Conservation (phyloP, 192 early-diverging fungal genomes). For the Entomortierella parvispora region DNA sequence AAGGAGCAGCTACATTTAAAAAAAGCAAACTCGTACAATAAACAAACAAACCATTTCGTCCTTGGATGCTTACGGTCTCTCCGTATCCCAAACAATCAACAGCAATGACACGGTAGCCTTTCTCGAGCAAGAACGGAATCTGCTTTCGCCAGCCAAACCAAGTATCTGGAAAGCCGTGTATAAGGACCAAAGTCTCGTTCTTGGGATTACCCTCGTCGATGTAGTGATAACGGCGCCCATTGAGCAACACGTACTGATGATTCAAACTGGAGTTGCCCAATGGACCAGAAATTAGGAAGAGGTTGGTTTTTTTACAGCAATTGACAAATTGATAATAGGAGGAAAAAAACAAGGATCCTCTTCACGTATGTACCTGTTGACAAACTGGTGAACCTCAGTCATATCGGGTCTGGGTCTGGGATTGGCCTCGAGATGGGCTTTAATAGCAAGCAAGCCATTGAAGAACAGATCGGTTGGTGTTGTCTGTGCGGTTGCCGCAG, state of each 20-base stretch:
- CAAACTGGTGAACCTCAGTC: too few species aligned
- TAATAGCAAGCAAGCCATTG: too few species aligned
- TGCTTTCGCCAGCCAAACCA: constrained; percentile 54
- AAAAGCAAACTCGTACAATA: not conserved
- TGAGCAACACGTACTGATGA: constrained; percentile 16
- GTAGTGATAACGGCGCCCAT: constrained; percentile 26
- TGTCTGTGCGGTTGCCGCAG: too few species aligned
- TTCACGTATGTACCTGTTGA: too few species aligned
- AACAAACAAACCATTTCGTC: not conserved
- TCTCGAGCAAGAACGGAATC: constrained; percentile 56
- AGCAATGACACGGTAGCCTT: constrained; percentile 66
- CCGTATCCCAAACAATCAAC: constrained; percentile 62
- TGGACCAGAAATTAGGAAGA: too few species aligned
- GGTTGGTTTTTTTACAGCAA: too few species aligned
- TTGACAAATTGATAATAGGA: too few species aligned
- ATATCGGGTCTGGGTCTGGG: too few species aligned
- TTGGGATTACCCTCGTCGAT: constrained; percentile 28
- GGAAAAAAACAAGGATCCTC: too few species aligned
- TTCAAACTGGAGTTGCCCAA: too few species aligned
- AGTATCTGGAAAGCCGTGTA: constrained; percentile 48
- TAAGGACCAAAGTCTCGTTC: constrained; percentile 9
- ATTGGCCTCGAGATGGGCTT: too few species aligned
- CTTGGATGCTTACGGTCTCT: constrained; percentile 54
- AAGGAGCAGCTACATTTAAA: not conserved
- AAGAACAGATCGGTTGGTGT: too few species aligned